These are phyloP conservation scores for Parasitella parasitica DNA, from an alignment of 371 early-diverging fungal species.

Conservation along the genomic window DNA sequence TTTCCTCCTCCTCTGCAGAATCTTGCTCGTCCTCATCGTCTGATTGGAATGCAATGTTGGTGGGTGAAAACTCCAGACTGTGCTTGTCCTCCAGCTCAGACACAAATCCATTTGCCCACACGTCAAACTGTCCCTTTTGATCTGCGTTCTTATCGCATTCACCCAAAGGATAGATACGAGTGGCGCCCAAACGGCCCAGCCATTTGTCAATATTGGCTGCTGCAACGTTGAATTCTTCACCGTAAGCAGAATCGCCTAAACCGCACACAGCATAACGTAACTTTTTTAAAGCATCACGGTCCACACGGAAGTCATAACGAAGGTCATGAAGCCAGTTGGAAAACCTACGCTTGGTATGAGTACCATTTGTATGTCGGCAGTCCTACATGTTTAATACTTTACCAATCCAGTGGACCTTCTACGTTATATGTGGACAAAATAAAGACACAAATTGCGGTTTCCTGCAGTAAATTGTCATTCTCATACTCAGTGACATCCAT, in stretches of 20 bases:
- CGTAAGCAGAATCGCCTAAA: conserved; percentile 74
- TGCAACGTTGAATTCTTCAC: conserved; percentile 64
- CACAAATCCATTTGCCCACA: conserved; percentile 53
- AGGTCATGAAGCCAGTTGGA: conserved; percentile 70
- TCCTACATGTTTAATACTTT: background rate
- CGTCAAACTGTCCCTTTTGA: conserved; percentile 57
- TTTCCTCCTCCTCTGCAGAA: conserved; percentile 18
- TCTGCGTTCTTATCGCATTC: conserved; percentile 69
- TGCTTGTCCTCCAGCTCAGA: conserved; percentile 49
- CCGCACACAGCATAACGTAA: conserved; percentile 75
- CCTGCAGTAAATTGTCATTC: conserved; percentile 66
- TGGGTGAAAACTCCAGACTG: conserved; percentile 40
- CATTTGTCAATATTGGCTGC: conserved; percentile 65
- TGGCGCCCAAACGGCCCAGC: conserved; percentile 68
- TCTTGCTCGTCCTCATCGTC: conserved; percentile 54
- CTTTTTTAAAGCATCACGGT: conserved; percentile 55
- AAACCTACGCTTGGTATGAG: conserved; percentile 41
- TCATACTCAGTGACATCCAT: conserved; percentile 71
- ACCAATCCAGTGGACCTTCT: conserved; percentile 74
- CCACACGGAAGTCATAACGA: conserved; percentile 70
- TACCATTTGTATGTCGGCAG: background rate
- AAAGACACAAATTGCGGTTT: conserved; percentile 64
- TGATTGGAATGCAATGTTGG: conserved; percentile 55
- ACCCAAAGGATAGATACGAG: conserved; percentile 64
- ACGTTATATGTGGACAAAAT: conserved; percentile 73